Evolutionary conservation across 495 filamentous ascomycete genomes (phyloP), one percentile per base, ranked within the genome.

Genomic region (Penicillium malachiteum): DNA sequence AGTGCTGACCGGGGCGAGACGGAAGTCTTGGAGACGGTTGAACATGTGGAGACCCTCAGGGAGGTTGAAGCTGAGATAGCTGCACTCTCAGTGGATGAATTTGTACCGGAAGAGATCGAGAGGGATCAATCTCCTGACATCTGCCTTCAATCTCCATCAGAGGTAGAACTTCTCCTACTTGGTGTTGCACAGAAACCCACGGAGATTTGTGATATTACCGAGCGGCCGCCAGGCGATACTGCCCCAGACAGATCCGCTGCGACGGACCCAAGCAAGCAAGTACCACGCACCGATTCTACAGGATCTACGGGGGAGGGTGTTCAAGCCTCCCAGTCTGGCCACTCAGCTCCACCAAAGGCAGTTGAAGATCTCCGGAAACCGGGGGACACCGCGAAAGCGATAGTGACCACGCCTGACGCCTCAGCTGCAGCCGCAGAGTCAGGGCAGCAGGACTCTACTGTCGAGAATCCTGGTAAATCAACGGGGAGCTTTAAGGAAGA

Each of bases 1-100:
- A 90, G 91, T 54, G 68, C 75, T n/a, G 77, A 76, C 14, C 79
- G 77, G 13, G 76, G 69, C 5, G 87, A 89, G 32, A 77, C 82
- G 14, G 85, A 88, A 43, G 33, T 59, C 9, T 49, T 60, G 21
- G 66, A 68, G 43, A 21, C 62, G 7, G 68, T 69, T 52, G 61
- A 72, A 46, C 78, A 76, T 49, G 73, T 72, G 11, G 67, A 72
- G 17, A 66, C 71, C 11, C 35, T 56, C 39, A 44, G 35, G 40
- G 16, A 41, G 12, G 13, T 44, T 13, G 55, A 63, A 14, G 31
- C 50, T 3, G 56, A 56, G 13, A 31, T 41, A 1, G 26, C 54
- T 16, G 52, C 57, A 26, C 21, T 47, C 30, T 42, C 32, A 3
- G 42, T 44, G 2, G 48, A 63, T 11, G 43, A 59, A 34, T 2